Base-by-base conservation (phyloP, 441 rosid species). In the Mallotus japonicus region DNA sequence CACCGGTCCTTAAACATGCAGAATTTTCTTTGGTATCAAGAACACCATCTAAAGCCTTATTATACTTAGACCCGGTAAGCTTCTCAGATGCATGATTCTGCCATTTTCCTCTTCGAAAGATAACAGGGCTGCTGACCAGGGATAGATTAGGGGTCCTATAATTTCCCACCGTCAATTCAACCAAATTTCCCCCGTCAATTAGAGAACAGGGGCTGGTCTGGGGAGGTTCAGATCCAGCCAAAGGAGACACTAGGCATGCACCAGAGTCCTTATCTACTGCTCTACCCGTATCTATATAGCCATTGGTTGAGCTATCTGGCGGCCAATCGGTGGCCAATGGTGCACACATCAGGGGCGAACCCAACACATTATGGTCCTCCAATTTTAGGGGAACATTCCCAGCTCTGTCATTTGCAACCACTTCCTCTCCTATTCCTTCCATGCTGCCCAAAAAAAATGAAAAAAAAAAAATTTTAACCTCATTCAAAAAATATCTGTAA, bases 361-460 rank as follows among this genome's bases (percentile, higher is more conserved):
- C 85, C 64, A 67, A 81, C 72, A 77, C 56, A 78, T 77, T 76
- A 4, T 51, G 82, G 57, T 50, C 83, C 70, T 81, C 89, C 20
- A 75, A 75, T 76, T 81, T 84, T 72, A 82, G 74, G 34, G 86
- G 78, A 71, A 81, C 44, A 72, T 77, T 73, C 61, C 72, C 71
- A 53, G 65, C 73, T 72, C 73, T 68, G 73, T 78, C 79, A 75
- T 71, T 83, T 56, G 84, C 77, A 50, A 76, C 81, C 28, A 71
- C 74, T 67, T 88, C 86, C 79, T 87, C 87, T 50, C 74, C 85
- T 14, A 76, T 77, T 80, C 76, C 71, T 49, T 84, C 91, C 93
- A 87, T 87, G 34, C 75, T 72, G 70, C 44, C 65, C 68, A 78
- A 76, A 74, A 37, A 37, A 6, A 37, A 37, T 3, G 0, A 37